Conservation (phyloP, 108 stramenopile species). For the Pseudonitzschia delicatissima region DNA sequence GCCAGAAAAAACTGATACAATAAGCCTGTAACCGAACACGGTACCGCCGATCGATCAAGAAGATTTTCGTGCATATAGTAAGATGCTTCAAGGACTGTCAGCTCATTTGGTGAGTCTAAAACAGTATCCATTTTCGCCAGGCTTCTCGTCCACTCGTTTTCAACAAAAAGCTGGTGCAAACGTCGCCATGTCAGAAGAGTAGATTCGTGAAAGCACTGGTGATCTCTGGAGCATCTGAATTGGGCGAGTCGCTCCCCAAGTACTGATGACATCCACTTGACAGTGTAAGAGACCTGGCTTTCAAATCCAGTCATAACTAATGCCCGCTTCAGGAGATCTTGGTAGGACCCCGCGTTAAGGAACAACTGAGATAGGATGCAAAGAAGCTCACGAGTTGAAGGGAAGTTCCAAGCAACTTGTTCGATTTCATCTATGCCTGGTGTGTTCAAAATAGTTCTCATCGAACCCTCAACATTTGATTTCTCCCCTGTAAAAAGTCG, state of each 20-base stretch:
- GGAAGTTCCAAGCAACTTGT: background rate
- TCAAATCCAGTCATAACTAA: background rate
- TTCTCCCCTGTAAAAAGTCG: conserved; percentile 9
- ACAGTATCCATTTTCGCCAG: conserved; percentile 1
- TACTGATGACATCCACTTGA: conserved; percentile 9
- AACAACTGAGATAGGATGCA: conserved; percentile 11
- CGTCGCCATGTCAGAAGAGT: background rate
- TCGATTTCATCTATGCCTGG: background rate
- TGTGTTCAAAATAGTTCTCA: background rate
- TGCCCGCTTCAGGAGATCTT: background rate
- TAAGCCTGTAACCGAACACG: conserved; percentile 66
- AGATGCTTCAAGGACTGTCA: conserved; percentile 64
- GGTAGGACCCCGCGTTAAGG: background rate
- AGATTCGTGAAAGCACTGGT: background rate
- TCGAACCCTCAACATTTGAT: conserved; percentile 8
- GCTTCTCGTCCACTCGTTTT: conserved; percentile 11
- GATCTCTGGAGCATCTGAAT: background rate
- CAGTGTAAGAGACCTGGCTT: background rate
- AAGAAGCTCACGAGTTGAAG: background rate
- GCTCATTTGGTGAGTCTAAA: background rate
- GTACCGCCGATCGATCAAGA: conserved; percentile 46
- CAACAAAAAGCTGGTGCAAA: conserved; percentile 14
- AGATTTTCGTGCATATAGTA: conserved; percentile 49
- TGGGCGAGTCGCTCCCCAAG: background rate
- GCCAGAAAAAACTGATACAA: conserved; percentile 61